Evolutionary conservation across 2,329 filamentous ascomycete species (phyloP), one percentile per base, ranked within the genome.

Genomic region (Aspergillus sp.): DNA sequence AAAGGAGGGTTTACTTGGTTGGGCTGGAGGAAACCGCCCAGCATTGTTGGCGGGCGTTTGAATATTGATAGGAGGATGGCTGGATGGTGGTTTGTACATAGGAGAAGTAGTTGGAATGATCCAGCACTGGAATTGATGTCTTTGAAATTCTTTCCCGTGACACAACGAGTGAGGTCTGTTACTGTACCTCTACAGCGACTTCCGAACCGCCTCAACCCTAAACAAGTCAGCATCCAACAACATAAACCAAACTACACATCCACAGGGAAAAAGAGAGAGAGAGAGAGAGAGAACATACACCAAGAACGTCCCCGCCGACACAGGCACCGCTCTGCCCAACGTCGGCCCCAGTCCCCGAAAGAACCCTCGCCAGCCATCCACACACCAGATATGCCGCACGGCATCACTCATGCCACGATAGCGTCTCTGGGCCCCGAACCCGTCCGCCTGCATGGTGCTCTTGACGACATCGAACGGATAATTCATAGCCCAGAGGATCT

Each of bases 381-480:
- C 82, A 61, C 82, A 82, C 81, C 84, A 96, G 2, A 89, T 94
- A 81, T 95, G 85, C 52, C 80, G 82, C 75, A 96, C 93, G 78
- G 90, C 94, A 77, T 94, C 89, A 56, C 88, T 83, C 92, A 96
- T 96, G 49, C 81, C 87, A 71, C 79, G 84, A 78, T 90, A 97
- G 71, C 81, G 83, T 80, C 87, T 86, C 59, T 83, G 78, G 2
- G 65, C 71, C 0, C 90, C 91, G 72, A 96, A 93, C 0, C 90
- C 92, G 78, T 97, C 94, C 55, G 88, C 96, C 84, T 98, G 94
- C 93, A 97, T 96, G 85, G 96, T 96, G 78, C 91, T 96, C 89
- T 98, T 97, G 77, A 97, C 78, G 22, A 97, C 92, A 78, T 98
- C 94, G 63, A 97, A 89, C 18, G 94, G 94, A 78, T 98, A 97